Conservation (phyloP, 495 filamentous ascomycete species). For the Copromyces sp. region DNA sequence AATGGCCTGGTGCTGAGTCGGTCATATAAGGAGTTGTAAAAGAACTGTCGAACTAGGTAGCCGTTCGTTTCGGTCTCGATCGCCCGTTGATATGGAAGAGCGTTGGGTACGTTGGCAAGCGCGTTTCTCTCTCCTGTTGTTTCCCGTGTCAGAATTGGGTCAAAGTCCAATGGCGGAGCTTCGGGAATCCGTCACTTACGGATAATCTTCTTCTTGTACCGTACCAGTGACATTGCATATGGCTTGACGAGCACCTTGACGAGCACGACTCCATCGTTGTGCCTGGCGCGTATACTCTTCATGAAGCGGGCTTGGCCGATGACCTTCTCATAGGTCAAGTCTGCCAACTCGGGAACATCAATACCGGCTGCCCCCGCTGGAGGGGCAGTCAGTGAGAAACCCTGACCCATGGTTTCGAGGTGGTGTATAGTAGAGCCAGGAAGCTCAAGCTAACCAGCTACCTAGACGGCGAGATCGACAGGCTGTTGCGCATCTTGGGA, state of each 20-base stretch:
- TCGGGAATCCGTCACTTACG: constrained; percentile 40
- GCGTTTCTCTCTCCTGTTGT: constrained; percentile 66
- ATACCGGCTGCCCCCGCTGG: constrained; percentile 86
- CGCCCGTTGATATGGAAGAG: constrained; percentile 77
- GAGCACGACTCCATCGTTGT: constrained; percentile 80
- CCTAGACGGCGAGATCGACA: constrained; percentile 1
- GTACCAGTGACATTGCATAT: constrained; percentile 63
- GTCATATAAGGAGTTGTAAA: constrained; percentile 96
- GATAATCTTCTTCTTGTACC: constrained; percentile 64
- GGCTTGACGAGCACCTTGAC: constrained; percentile 94
- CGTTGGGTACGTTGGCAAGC: constrained; percentile 80
- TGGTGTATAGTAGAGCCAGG: constrained; percentile 4
- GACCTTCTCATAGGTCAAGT: constrained; percentile 83
- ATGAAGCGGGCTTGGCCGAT: constrained; percentile 93
- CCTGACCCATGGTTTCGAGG: constrained; percentile 73
- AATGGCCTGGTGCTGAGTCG: constrained; percentile 95
- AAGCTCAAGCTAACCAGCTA: constrained; percentile 7
- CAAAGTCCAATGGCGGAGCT: background rate
- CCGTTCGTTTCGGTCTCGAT: constrained; percentile 84
- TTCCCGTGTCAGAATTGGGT: constrained; percentile 8
- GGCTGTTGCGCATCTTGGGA: constrained; percentile 12
- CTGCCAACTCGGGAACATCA: constrained; percentile 83
- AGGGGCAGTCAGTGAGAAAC: constrained; percentile 83
- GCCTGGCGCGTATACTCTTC: constrained; percentile 86
- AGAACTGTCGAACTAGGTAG: constrained; percentile 90